A percentile compares a stretch with the other conserved stretches of the same genome.
phyloP scores from a whole-genome alignment of 768 basidiomycete genomes.

The Tulasnella sp. region DNA sequence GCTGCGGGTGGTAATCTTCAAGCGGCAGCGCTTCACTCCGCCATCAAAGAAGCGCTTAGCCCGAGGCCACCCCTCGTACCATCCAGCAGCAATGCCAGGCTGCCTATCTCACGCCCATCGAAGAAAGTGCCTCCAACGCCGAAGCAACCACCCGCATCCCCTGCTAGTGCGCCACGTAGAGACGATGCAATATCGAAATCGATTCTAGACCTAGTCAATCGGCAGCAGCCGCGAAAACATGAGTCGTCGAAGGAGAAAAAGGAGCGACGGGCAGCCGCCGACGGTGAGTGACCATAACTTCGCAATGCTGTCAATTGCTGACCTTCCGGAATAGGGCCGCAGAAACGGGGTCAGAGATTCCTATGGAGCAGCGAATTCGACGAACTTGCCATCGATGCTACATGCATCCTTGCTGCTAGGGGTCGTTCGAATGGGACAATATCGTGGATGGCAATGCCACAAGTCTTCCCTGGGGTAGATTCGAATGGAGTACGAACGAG shows the following conservation, averaged over 20 bases:
- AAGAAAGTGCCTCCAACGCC: background rate
- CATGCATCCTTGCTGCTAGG: conserved; percentile 75
- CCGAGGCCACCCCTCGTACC: background rate
- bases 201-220: conserved; percentile 20
- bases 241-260: conserved; percentile 23
- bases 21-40: conserved; percentile 21
- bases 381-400: conserved; percentile 81
- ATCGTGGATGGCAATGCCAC: conserved; percentile 68
- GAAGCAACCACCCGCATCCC: background rate
- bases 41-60: conserved; percentile 10
- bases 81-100: background rate
- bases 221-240: conserved; percentile 16
- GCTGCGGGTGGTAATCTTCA: conserved; percentile 9
- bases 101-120: background rate
- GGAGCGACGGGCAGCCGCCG: conserved; percentile 13
- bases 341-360: conserved; percentile 55
- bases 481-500: conserved; percentile 69
- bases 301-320: conserved; percentile 2
- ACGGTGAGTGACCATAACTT: background rate
- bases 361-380: conserved; percentile 85
- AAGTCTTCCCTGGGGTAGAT: conserved; percentile 75
- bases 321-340: conserved; percentile 6
- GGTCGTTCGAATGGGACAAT: conserved; percentile 55
- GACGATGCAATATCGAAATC: conserved; percentile 16
- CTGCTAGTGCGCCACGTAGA: background rate